Base-by-base conservation (phyloP, 2,329 filamentous ascomycete species). In the Colletotrichum trifolii region DNA sequence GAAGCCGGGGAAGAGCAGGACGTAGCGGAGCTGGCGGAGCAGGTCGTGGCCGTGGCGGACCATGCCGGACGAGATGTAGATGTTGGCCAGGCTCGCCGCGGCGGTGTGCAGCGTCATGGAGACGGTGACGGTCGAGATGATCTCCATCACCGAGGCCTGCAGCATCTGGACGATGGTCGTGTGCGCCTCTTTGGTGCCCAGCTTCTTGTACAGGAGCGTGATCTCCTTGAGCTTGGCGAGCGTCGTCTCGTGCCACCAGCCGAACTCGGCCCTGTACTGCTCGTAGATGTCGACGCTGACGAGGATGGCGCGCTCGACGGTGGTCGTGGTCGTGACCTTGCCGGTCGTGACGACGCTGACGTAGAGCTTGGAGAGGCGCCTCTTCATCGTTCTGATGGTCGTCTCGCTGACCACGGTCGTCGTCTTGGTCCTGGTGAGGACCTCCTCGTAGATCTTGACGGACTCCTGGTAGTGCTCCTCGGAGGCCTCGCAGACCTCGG, bases 31-130 rank as follows among this genome's bases (percentile, higher is more conserved):
- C 66, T 86, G 82, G 6, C 81, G 77, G 8, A 85, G 77, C 1
- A 85, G 71, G 61, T 82, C 73, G 48, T 77, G 70, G 42, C 79
- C 78, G 60, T 79, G 71, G 59, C 77, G 65, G 40, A 73, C 71
- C 46, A 84, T 73, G 50, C 78, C 76, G 38, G 76, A 78, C 15
- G 74, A 73, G 46, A 79, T 74, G 70, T 82, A 86, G 43, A 83
- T 83, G 11, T 77, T 73, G 1, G 81, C 79, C 52, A 85, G 75
- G 1, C 77, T 80, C 10, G 77, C 75, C 2, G 83, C 85, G 2
- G 82, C 80, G 55, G 82, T 77, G 66, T 84, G 82, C 13, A 86
- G 75, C n/a, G 78, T 77, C 54, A 82, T 78, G 0, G 82, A 82
- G 4, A 71, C 69, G 3, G 70, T 76, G 9, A 73, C 69, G 1